phyloP scores from a whole-genome alignment of 2,329 filamentous ascomycete genomes.

The Trichoderma pleuroti region DNA sequence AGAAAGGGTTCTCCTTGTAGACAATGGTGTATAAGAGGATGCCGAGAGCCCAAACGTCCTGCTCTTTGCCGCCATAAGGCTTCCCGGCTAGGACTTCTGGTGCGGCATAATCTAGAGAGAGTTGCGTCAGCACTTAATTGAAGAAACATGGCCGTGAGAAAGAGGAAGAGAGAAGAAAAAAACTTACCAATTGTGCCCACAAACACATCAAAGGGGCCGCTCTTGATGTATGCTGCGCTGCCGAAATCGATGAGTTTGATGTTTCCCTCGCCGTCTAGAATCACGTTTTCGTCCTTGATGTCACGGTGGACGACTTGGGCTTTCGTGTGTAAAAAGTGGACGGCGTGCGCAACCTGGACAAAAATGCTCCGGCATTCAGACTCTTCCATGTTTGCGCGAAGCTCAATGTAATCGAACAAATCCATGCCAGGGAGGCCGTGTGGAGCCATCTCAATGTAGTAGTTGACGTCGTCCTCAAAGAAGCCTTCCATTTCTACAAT shows the following conservation, averaged over 20 bases:
- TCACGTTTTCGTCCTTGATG: conserved; percentile 98
- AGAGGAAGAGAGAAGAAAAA: background rate
- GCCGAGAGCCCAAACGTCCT: conserved; percentile 96
- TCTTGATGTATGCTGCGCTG: conserved; percentile 97
- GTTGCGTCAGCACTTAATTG: background rate
- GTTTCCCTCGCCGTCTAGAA: conserved; percentile 88
- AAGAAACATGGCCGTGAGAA: background rate
- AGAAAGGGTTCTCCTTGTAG: conserved; percentile 99
- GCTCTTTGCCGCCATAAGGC: conserved; percentile 90
- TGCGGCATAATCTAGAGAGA: conserved; percentile 79
- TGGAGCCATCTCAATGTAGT: conserved; percentile 98
- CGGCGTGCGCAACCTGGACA: conserved; percentile 81
- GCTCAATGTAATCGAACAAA: conserved; percentile 96
- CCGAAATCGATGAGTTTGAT: conserved; percentile 99
- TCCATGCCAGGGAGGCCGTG: conserved; percentile 97
- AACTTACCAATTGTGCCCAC: conserved; percentile 91
- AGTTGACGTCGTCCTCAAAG: conserved; percentile 81
- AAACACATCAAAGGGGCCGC: conserved; percentile 96
- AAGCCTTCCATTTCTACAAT: conserved; percentile 72
- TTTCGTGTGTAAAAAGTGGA: conserved; percentile 87
- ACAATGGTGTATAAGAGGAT: conserved; percentile 98
- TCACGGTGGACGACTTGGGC: conserved; percentile 93
- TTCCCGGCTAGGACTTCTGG: conserved; percentile 94
- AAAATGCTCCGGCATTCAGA: conserved; percentile 92
- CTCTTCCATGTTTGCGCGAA: conserved; percentile 95